phyloP scores from a whole-genome alignment of 208 protist genomes.

The Leishmania martiniquensis region DNA sequence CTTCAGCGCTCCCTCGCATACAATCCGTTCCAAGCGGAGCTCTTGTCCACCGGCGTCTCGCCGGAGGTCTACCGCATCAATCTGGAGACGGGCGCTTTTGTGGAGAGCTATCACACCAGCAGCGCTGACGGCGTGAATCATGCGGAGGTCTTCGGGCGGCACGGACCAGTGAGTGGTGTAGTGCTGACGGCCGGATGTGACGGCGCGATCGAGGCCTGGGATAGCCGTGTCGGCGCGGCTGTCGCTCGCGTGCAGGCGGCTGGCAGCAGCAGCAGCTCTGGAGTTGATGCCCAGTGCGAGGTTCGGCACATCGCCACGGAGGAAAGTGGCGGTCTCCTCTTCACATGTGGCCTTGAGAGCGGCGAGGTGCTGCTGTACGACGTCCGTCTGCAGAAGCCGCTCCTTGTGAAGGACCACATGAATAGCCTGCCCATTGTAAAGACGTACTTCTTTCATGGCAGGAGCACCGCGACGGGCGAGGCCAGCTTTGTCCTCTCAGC shows the following conservation, averaged over 20 bases:
- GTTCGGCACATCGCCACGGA: slow-evolving; percentile 75
- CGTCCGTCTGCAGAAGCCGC: slow-evolving; percentile 78
- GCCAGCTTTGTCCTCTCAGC: slow-evolving; percentile 76
- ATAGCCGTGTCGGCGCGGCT: slow-evolving; percentile 55
- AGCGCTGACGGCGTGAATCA: slow-evolving; percentile 58
- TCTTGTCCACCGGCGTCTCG: slow-evolving; percentile 79
- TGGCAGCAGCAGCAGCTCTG: slow-evolving; percentile 38
- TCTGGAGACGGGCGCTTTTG: slow-evolving; percentile 83
- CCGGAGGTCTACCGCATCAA: slow-evolving; percentile 83
- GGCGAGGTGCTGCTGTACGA: slow-evolving; percentile 91
- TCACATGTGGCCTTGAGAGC: slow-evolving; percentile 77
- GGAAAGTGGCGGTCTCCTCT: slow-evolving; percentile 72
- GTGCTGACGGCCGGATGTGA: slow-evolving; percentile 72
- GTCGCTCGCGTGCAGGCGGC: slow-evolving; percentile 59
- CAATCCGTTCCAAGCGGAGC: slow-evolving; percentile 69
- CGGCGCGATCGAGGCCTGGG: slow-evolving; percentile 83
- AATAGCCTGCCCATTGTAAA: slow-evolving; percentile 95
- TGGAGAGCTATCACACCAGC: slow-evolving; percentile 81
- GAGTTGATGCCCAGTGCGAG: slow-evolving; percentile 41
- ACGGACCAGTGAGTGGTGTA: slow-evolving; percentile 64
- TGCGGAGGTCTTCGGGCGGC: slow-evolving; percentile 66
- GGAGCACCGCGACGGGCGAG: slow-evolving; percentile 78
- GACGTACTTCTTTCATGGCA: slow-evolving; percentile 91
- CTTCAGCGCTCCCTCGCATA: slow-evolving; percentile 82
- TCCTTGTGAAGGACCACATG: slow-evolving; percentile 96